A percentile compares a stretch with the other conserved stretches of the same genome.
These are phyloP conservation scores for Atkinsonella texensis DNA, from an alignment of 2,329 filamentous ascomycete species.

Conservation along the genomic window DNA sequence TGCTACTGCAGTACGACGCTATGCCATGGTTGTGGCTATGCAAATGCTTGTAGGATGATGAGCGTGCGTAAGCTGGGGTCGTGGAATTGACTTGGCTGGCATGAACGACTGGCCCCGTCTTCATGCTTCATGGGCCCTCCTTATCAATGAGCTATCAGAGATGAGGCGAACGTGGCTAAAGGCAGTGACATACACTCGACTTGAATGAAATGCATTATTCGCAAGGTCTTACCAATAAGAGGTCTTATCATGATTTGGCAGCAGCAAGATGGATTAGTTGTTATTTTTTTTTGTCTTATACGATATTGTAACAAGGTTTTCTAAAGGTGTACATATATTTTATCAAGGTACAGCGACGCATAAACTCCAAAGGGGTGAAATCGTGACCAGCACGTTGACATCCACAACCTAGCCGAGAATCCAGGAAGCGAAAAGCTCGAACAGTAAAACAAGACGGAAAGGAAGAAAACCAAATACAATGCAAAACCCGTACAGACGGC, in stretches of 20 bases:
- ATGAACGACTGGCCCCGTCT: slow-evolving; percentile 1
- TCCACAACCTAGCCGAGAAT: slow-evolving; percentile 7
- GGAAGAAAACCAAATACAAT: background rate
- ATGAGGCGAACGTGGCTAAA: background rate
- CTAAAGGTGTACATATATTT: slow-evolving; percentile 1
- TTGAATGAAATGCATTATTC: too few species aligned
- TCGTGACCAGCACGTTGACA: slow-evolving; percentile 21
- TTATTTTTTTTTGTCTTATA: slow-evolving; percentile 4
- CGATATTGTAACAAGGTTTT: slow-evolving; percentile 1
- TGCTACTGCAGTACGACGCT: too few species aligned
- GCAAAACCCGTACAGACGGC: background rate
- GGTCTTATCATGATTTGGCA: background rate
- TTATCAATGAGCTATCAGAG: background rate
- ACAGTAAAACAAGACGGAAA: background rate
- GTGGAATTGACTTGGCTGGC: background rate
- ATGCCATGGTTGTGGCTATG: too few species aligned
- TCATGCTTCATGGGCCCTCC: background rate
- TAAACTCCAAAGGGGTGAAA: slow-evolving; percentile 14
- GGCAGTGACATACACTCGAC: background rate
- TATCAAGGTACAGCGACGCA: slow-evolving; percentile 3
- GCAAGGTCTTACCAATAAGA: too few species aligned
- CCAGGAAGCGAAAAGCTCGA: background rate
- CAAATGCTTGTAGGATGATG: background rate
- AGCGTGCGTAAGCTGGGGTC: background rate
- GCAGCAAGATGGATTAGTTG: background rate